These are phyloP conservation scores for Rhododendron kiyosumense DNA, from an alignment of 148 eudicot genomes.

Conservation along the genomic window DNA sequence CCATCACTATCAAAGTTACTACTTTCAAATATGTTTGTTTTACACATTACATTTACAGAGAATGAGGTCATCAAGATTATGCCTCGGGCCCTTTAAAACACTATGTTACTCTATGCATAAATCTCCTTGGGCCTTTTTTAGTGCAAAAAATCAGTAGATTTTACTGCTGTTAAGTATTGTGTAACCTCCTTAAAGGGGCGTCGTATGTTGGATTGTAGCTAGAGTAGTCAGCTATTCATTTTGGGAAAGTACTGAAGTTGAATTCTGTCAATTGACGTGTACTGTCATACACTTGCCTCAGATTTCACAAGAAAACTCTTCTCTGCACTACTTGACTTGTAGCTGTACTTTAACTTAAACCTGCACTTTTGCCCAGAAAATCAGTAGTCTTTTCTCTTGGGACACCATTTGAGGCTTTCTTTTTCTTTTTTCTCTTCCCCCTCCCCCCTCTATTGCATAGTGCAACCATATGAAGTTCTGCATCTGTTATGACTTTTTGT, in stretches of 20 bases:
- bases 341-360: not conserved
- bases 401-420: not conserved
- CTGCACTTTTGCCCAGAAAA: not conserved
- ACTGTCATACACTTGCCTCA: not conserved
- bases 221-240: not conserved
- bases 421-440: not conserved
- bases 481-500: constrained; percentile 3
- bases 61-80: no score
- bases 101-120: not conserved
- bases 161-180: not conserved
- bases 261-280: not conserved
- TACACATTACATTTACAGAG: no score
- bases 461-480: constrained; percentile 1
- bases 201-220: not conserved
- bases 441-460: not conserved
- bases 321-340: not conserved
- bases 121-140: not conserved
- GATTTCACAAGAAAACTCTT: not conserved
- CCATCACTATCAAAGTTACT: not conserved
- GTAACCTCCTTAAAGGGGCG: not conserved
- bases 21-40: not conserved
- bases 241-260: not conserved
- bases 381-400: not conserved
- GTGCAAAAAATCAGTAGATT: not conserved
- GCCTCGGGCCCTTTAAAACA: not conserved